Evolutionary conservation across 2,329 filamentous ascomycete genomes (phyloP).

Genomic region (Hypoxylon sp.): DNA sequence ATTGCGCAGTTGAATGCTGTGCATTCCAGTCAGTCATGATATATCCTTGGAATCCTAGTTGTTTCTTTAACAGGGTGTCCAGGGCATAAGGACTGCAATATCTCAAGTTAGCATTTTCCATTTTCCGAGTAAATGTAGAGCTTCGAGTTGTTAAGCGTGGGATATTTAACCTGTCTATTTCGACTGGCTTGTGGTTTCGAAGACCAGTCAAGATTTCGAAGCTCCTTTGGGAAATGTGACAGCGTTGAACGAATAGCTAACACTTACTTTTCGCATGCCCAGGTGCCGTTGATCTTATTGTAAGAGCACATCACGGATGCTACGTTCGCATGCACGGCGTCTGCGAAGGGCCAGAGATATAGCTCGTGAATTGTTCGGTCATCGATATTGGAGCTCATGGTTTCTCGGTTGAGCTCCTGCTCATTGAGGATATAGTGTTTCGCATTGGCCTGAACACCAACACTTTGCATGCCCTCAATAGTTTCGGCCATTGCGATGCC

Average conservation of each 20-base stretch:
- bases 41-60: slow-evolving; percentile 80
- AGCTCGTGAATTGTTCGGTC: slow-evolving; percentile 78
- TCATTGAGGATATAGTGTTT: slow-evolving; percentile 79
- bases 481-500: slow-evolving; percentile 75
- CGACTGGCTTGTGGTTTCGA: background rate
- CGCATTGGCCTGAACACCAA: slow-evolving; percentile 66
- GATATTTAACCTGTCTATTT: background rate
- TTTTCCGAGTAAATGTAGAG: background rate
- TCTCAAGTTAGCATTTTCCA: slow-evolving; percentile 6
- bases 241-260: background rate
- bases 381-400: slow-evolving; percentile 70
- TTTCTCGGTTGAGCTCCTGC: slow-evolving; percentile 73
- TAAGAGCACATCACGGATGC: slow-evolving; percentile 81
- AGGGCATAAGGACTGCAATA: slow-evolving; percentile 62
- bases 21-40: slow-evolving; percentile 79
- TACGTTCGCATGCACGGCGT: slow-evolving; percentile 76
- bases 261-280: slow-evolving; percentile 72
- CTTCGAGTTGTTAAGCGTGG: background rate
- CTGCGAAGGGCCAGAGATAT: slow-evolving; percentile 77
- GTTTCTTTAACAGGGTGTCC: slow-evolving; percentile 75
- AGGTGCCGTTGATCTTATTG: slow-evolving; percentile 78
- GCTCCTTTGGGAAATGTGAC: background rate
- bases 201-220: background rate
- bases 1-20: slow-evolving; percentile 78
- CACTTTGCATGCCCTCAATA: slow-evolving; percentile 69